Conservation (phyloP, 2,329 filamentous ascomycete species). For the Sclerotinia subarctica region DNA sequence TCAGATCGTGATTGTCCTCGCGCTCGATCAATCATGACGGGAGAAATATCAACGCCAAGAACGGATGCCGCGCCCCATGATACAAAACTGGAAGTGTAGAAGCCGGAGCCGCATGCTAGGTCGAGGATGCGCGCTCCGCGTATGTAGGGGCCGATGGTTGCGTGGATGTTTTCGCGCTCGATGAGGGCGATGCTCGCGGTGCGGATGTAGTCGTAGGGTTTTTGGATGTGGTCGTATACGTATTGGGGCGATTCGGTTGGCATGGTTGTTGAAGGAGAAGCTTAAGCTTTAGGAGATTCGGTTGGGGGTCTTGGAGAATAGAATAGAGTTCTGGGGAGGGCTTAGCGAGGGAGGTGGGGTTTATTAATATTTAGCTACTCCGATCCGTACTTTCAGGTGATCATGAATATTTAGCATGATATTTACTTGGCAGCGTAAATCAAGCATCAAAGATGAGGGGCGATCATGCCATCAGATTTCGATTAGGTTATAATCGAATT, state of each 20-base stretch:
- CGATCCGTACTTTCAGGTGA: too few relatives aligned
- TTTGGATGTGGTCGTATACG: conserved; percentile 31
- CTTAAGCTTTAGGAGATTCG: neutral
- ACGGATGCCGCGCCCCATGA: conserved; percentile 40
- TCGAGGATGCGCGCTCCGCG: conserved; percentile 38
- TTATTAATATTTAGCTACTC: too few relatives aligned
- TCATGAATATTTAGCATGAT: too few relatives aligned
- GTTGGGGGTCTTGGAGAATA: neutral
- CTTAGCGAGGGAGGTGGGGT: too few relatives aligned
- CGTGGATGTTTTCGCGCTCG: conserved; percentile 29
- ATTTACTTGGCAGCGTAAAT: too few relatives aligned
- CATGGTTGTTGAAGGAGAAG: conserved; percentile 22
- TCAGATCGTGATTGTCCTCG: conserved; percentile 12
- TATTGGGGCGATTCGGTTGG: conserved; percentile 23
- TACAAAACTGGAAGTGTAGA: conserved; percentile 39
- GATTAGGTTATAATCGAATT: neutral
- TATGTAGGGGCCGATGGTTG: conserved; percentile 27
- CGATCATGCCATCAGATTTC: neutral
- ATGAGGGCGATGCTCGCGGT: conserved; percentile 27
- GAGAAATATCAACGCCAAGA: conserved; percentile 41
- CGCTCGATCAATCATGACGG: conserved; percentile 39
- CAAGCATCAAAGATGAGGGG: too few relatives aligned
- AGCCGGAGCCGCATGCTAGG: conserved; percentile 42
- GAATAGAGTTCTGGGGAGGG: neutral
- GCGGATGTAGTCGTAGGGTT: conserved; percentile 29